A percentile compares a stretch with the other conserved stretches of the same genome.
Evolutionary conservation across 2,329 filamentous ascomycete genomes (phyloP).

Genomic region (Aspergillus vadensis): DNA sequence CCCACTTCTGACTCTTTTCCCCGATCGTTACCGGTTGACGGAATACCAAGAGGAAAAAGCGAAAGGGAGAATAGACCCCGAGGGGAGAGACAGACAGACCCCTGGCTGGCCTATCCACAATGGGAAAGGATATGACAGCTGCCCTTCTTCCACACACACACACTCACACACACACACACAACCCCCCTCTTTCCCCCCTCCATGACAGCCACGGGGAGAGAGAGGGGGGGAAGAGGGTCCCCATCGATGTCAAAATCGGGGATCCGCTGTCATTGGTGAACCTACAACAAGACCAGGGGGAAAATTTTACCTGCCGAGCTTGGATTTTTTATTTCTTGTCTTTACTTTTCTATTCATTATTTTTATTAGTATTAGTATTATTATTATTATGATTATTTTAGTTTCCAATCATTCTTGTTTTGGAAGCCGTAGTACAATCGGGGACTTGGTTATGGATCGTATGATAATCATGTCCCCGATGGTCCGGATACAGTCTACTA

Average conservation of each 20-base stretch:
- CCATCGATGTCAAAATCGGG: neutral
- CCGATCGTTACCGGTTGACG: neutral
- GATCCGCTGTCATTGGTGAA: neutral
- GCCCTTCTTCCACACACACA: too few species aligned
- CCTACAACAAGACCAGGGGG: neutral
- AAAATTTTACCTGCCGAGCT: neutral
- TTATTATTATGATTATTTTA: neutral
- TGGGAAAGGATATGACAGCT: conserved; percentile 10
- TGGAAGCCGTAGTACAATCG: neutral
- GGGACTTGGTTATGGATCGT: neutral
- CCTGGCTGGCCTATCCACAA: conserved; percentile 5
- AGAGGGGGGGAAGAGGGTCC: neutral
- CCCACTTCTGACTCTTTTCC: too few species aligned
- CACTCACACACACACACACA: too few species aligned
- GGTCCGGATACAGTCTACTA: neutral
- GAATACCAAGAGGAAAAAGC: neutral
- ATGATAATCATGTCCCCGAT: conserved; percentile 2
- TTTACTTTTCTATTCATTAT: neutral
- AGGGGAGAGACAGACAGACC: neutral
- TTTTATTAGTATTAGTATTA: neutral
- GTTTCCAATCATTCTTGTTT: too few species aligned
- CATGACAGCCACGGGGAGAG: conserved; percentile 3
- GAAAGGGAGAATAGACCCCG: neutral
- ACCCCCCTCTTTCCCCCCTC: neutral
- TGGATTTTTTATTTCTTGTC: neutral